Evolutionary conservation across 1,284 basidiomycete species (phyloP).

Genomic region (Ganoderma resinaceum): DNA sequence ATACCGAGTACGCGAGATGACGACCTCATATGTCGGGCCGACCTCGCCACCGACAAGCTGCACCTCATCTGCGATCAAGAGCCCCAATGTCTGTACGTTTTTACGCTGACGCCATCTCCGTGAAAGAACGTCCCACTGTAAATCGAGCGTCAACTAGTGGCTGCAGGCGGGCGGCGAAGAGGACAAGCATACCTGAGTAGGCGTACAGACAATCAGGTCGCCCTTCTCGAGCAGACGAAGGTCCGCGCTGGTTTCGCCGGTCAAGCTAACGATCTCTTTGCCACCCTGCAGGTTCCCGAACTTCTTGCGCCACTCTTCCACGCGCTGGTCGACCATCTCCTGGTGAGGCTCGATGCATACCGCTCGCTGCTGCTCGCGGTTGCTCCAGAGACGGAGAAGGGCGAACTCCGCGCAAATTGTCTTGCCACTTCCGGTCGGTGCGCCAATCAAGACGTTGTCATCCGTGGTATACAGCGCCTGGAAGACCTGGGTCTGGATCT

Average conservation of each 20-base stretch:
- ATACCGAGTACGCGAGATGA: conserved; percentile 94
- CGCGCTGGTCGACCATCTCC: conserved; percentile 94
- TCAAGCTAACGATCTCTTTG: conserved; percentile 92
- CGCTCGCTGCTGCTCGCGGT: conserved; percentile 83
- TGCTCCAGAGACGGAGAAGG: conserved; percentile 90
- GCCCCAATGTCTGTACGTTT: conserved; percentile 92
- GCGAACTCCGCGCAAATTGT: conserved; percentile 98
- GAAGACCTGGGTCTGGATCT: conserved; percentile 99
- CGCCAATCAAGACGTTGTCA: conserved; percentile 96
- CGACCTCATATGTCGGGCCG: conserved; percentile 95
- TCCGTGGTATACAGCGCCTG: conserved; percentile 96
- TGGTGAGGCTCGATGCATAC: conserved; percentile 98
- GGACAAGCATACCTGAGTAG: conserved; percentile 63
- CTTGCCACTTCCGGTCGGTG: conserved; percentile 97
- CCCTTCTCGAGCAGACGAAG: conserved; percentile 91
- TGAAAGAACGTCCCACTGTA: conserved; percentile 96
- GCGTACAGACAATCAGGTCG: conserved; percentile 93
- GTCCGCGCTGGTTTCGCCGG: conserved; percentile 95
- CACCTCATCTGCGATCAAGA: conserved; percentile 95
- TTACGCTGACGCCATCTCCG: conserved; percentile 96
- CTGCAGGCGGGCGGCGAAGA: background rate
- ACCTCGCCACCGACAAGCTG: conserved; percentile 94
- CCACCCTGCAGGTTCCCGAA: conserved; percentile 85
- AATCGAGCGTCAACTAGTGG: conserved; percentile 25
- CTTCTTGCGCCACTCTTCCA: conserved; percentile 89